Evolutionary conservation across 257 asterid genomes (phyloP).

Genomic region (Eustoma russellianum): DNA sequence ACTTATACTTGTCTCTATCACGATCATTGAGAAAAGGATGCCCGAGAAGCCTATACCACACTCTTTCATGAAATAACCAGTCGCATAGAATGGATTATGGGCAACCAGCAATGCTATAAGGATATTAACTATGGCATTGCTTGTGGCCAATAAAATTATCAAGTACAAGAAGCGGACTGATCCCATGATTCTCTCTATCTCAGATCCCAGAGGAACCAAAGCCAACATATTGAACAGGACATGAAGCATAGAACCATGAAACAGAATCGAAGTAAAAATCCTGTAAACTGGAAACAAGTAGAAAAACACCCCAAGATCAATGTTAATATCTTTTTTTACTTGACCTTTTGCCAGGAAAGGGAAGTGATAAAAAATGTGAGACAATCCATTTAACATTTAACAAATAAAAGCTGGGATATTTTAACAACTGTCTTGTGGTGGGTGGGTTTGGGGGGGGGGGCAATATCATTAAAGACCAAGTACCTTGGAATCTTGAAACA

Average conservation of each 20-base stretch:
- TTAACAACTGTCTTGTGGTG: no score
- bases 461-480: conserved; percentile 1
- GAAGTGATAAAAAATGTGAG: no score
- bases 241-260: conserved; percentile 89
- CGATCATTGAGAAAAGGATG: conserved; percentile 85
- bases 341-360: background rate
- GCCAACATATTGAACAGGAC: conserved; percentile 96
- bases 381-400: no score
- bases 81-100: conserved; percentile 43
- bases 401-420: no score
- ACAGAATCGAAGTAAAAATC: conserved; percentile 62
- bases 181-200: conserved; percentile 97
- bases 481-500: conserved; percentile 83
- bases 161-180: conserved; percentile 69
- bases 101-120: conserved; percentile 53
- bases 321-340: background rate
- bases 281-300: conserved; percentile 70
- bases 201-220: conserved; percentile 92
- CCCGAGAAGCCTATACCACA: conserved; percentile 98
- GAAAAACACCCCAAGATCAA: conserved; percentile 3
- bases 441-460: no score
- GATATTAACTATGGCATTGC: conserved; percentile 82
- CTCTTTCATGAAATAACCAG: conserved; percentile 53
- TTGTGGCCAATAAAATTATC: conserved; percentile 53
- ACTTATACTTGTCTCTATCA: conserved; percentile 89